Conservation (phyloP, 148 eudicot species). For the Selenicereus undatus region DNA sequence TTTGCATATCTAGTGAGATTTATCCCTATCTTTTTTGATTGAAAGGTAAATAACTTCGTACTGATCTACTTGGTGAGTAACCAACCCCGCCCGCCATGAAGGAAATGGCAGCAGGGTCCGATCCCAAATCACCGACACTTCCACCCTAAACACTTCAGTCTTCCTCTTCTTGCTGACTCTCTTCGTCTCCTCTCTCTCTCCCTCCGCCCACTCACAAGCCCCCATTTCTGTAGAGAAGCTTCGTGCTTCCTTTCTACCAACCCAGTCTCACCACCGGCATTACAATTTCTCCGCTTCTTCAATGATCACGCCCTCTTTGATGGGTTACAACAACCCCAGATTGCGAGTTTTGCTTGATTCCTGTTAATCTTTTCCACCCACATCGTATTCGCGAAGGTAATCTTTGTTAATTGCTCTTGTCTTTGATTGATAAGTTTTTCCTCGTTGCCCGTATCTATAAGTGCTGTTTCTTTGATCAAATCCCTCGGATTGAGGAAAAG, state of each 20-base stretch:
- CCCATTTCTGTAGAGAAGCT: not conserved
- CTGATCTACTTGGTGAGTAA: not conserved
- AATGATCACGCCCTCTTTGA: constrained; percentile 3
- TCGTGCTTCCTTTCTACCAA: not conserved
- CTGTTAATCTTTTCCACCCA: not conserved
- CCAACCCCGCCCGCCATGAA: not conserved
- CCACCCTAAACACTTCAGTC: not conserved
- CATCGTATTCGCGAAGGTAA: constrained; percentile 6
- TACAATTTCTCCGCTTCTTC: not conserved
- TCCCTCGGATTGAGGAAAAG: constrained; percentile 16
- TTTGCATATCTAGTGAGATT: too few relatives aligned
- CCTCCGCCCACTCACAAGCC: not conserved
- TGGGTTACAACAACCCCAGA: not conserved
- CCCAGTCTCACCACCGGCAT: too few relatives aligned
- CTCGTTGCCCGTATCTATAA: constrained; percentile 7
- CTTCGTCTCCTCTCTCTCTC: not conserved
- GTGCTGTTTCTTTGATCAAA: not conserved
- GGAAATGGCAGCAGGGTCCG: not conserved
- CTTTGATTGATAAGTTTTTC: too few relatives aligned
- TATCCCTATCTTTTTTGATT: too few relatives aligned
- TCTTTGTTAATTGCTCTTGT: not conserved
- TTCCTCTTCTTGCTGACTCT: not conserved
- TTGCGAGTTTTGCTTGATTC: not conserved
- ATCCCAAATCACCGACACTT: not conserved
- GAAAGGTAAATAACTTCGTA: too few relatives aligned